Base-by-base conservation (phyloP, 2,329 filamentous ascomycete species). In the Trichophyton equinum region DNA sequence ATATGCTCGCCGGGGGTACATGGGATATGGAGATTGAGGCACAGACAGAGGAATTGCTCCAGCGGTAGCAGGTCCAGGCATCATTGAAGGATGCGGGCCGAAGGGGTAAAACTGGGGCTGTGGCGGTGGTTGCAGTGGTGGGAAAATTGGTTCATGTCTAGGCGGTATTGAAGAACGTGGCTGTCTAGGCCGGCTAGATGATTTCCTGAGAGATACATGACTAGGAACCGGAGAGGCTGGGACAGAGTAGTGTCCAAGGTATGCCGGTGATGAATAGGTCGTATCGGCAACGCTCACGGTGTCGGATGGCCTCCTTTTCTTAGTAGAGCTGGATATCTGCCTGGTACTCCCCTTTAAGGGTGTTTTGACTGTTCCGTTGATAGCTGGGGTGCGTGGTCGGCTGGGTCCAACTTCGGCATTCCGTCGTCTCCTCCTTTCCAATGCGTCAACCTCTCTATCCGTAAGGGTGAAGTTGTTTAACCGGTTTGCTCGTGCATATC, bases 401-500 rank as follows among this genome's bases (percentile, higher is more conserved):
- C 18, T 40, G 33, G 7, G 33, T 18, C 20, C 33, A 42, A n/a
- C 18, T 6, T 25, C 22, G 4, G 22, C 18, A 38, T 77, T 77
- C 66, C 81, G 77, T 67, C 84, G 76, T 62, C 85, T 82, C 71
- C 84, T 82, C 64, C 85, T 82, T 70, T 92, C 87, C 66, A 95
- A 79, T 55, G 90, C 91, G 64, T 86, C 87, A 67, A 96, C 78
- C 73, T 96, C 91, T 60, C 87, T 84, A 68, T 85, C 82, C 67
- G 82, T 90, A 64, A 97, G 81, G 71, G 86, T 87, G 61, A 96
- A 89, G 61, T 95, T 88, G 51, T 81, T 79, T 72, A 86, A 87
- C 64, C 91, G 91, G 68, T 84, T 84, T 64, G 83, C 83, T 71
- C 89, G 85, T 15, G 91, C 90, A 65, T 85, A 82, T 65, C 85